Conservation (phyloP, 2,329 filamentous ascomycete genomes). For the Pleurostoma richardsiae region DNA sequence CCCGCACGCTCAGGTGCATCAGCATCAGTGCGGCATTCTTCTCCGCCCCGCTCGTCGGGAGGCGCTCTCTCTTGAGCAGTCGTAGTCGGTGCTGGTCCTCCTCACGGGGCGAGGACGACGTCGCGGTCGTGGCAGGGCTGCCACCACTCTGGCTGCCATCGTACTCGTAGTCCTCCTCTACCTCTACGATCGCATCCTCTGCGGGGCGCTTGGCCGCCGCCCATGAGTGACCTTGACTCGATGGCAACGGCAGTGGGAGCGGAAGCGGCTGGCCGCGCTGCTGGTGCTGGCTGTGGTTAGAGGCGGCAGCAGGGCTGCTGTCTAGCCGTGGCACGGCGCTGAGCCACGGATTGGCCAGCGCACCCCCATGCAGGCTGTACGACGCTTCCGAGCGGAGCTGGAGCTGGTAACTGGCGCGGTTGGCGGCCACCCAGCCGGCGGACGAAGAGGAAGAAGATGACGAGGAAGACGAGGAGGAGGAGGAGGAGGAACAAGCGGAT, state of each 20-base stretch:
- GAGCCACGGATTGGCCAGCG: slow-evolving; percentile 31
- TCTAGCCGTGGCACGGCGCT: slow-evolving; percentile 37
- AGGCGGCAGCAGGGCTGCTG: slow-evolving; percentile 2
- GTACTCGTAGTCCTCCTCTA: slow-evolving; percentile 14
- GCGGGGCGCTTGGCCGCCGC: slow-evolving; percentile 7
- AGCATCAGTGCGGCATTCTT: slow-evolving; percentile 42
- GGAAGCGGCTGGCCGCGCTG: slow-evolving; percentile 4
- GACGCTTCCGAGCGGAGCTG: not conserved
- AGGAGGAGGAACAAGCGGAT: too few species aligned
- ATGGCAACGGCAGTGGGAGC: not conserved
- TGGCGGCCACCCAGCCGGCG: slow-evolving; percentile 15
- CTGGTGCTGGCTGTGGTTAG: slow-evolving; percentile 5
- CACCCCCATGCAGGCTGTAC: too few species aligned
- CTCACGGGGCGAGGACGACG: slow-evolving; percentile 3
- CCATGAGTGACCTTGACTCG: not conserved
- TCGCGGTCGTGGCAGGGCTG: slow-evolving; percentile 11
- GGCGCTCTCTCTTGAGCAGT: slow-evolving; percentile 1
- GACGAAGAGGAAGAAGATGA: too few species aligned
- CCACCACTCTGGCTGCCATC: slow-evolving; percentile 10
- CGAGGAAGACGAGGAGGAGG: too few species aligned
- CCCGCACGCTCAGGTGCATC: slow-evolving; percentile 40
- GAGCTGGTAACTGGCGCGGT: slow-evolving; percentile 10
- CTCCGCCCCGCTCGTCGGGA: slow-evolving; percentile 23
- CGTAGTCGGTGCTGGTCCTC: slow-evolving; percentile 8
- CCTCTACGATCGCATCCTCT: slow-evolving; percentile 13